Base-by-base conservation (phyloP, 2,329 filamentous ascomycete genomes). In the Fusarium floridanum region DNA sequence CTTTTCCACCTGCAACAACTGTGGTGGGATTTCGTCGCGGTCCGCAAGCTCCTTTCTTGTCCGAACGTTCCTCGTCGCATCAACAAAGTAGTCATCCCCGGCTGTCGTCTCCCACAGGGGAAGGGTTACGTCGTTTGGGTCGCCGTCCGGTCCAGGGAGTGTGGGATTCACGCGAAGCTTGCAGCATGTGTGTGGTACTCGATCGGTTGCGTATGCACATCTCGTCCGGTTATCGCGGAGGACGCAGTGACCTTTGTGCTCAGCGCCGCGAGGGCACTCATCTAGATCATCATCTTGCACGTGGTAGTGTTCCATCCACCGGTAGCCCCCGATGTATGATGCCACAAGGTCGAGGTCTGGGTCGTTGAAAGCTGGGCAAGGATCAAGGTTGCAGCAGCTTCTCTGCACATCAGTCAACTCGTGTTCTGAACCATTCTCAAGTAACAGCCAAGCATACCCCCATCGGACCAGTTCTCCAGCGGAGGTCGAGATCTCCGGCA, bases 221-320 rank as follows among this genome's bases (percentile, higher is more conserved):
- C 60, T 66, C 22, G 64, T 72, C n/a, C 67, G 45, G 43, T 67
- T 56, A 32, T 76, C 64, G 16, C 71, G 69, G 29, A 76, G 64
- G 9, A 76, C 60, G 57, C 73, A 76, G 45, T 76, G 73, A 11
- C 60, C 53, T 22, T 67, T 45, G 53, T 76, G 73, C 11, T 48
- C 39, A 16, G 61, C 20, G n/a, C 73, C 71, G 4, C 37, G 62
- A n/a, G 69, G 64, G 53, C 73, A 76, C 59, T 74, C 73, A 27
- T 75, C 61, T 2, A 64, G 4, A 41, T 75, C 73, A 20, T 64
- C 50, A 45, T 74, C 73, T 50, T 69, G 69, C 16, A 76, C 65
- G 39, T 76, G 73, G 62, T 76, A 72, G 48, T 76, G 73, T 29
- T 70, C 64, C 55, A 72, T 68, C 45, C 55, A 64, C 10, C n/a